Base-by-base conservation (phyloP, 2,329 filamentous ascomycete genomes). In the Botrytis sinoallii region DNA sequence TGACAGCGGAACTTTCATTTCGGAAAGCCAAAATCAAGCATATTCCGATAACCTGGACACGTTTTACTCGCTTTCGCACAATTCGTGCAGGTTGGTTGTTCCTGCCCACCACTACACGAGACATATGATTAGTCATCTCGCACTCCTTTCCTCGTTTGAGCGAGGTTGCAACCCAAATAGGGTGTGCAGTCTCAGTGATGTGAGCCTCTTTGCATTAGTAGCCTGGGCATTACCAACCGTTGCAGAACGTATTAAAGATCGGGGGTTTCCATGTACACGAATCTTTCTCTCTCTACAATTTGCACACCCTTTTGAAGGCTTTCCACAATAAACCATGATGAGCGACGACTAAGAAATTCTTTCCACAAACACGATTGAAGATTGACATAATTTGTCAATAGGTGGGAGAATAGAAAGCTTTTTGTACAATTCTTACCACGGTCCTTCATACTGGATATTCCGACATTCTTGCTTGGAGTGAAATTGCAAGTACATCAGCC, bases 1-100 rank as follows among this genome's bases (percentile, higher is more conserved):
- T 87, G 73, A 88, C 86, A 78, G 85, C 85, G 44, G 83, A 84
- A 76, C 86, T 88, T 79, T 88, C 86, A 78, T 88, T 86, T 66
- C 87, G 83, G 77, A 88, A 88, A 84, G 88, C 87, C 73, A 88
- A 88, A 84, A 78, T 88, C 87, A 63, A 88, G 83, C 69, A 87
- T 82, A 76, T 88, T 88, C 48, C 87, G 82, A 77, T 88, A 88
- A 71, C 86, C 87, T 40, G 86, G 86, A 74, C 87, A 88, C 80
- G 81, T 75, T 74, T 85, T 84, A 73, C 85, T 82, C 63, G 85
- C 83, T 78, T 87, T 87, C 71, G 84, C 83, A 79, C 87, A 88
- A 79, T 88, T 86, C 65, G 84, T 85, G 74, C 87, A 88, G 70
- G 83, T 82, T 14, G 86, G 86, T 63, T 83, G 83, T 74, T 78